Evolutionary conservation across 176 grass and related monocot species (phyloP), one percentile per base, ranked within the genome.

Genomic region (Phyllostachys edulis): DNA sequence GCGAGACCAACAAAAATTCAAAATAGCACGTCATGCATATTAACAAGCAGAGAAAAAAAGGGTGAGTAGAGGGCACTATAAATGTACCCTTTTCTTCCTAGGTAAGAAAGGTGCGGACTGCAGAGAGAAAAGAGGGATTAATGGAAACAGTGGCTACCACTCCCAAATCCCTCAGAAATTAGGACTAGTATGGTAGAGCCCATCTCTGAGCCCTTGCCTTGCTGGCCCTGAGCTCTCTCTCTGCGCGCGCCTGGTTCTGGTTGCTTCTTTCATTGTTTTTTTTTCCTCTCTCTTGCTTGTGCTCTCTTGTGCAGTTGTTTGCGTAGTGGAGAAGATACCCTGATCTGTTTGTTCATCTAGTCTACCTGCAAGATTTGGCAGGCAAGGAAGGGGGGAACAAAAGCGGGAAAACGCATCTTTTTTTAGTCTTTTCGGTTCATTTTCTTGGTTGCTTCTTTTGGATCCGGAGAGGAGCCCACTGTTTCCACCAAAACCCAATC

Each of bases 381-480:
- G 64, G 57, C 44, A 54, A 75, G 21, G 67, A 16, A 56, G 23
- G 54, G 72, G 76, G 75, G 78, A 42, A 66, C 42, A 51, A 78
- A 78, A 67, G 69, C 77, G 29, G 54, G 81, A 86, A 69, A 59
- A 72, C 63, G 27, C 77, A 71, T 76, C 77, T 63, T 86, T 37
- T 84, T 69, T 71, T 64, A 69, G 78, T 77, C 56, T 66, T 72
- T 47, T 57, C 49, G 57, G 75, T 78, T 73, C 81, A 56, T 81
- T 83, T 89, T 89, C 75, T 42, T 83, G 68, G 75, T 68, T 80
- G 87, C 75, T 89, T 89, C 81, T 74, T 88, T 78, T 61, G 76
- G 87, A 85, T 85, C 87, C 82, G 63, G 3, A 67, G 68, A 84
- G 75, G 60, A 89, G 68, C 76, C 81, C 87, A 80, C 81, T 75